Percentiles rank a stretch among this genome's conserved stretches.
phyloP scores from a whole-genome alignment of 352 stramenopile species.

The Phytopythium sindhum region DNA sequence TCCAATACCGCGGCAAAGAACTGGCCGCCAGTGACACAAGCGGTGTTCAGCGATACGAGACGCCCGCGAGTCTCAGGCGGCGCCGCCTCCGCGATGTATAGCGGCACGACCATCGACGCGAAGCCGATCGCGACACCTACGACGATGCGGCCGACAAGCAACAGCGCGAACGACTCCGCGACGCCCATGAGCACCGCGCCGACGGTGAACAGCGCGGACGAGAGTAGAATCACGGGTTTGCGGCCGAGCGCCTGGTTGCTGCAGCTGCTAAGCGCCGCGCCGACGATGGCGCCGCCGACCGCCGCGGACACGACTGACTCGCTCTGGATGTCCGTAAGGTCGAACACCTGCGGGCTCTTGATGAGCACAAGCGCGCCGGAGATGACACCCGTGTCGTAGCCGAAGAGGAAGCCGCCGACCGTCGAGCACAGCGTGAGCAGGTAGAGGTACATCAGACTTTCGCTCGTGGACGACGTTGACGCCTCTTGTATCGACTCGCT shows the following conservation, averaged over 20 bases:
- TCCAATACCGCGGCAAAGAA: constrained; percentile 76
- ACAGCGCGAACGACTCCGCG: constrained; percentile 38
- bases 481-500: background rate
- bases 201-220: constrained; percentile 58
- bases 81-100: constrained; percentile 79
- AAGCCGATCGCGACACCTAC: constrained; percentile 66
- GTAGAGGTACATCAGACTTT: constrained; percentile 36
- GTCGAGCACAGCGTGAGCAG: constrained; percentile 68
- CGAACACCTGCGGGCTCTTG: constrained; percentile 56
- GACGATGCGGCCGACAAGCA: constrained; percentile 55
- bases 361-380: constrained; percentile 72
- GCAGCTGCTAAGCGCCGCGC: constrained; percentile 49
- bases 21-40: constrained; percentile 69
- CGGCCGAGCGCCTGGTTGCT: constrained; percentile 61
- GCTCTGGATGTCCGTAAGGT: constrained; percentile 53
- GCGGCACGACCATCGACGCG: constrained; percentile 72
- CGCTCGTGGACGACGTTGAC: background rate
- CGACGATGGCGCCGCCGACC: constrained; percentile 67
- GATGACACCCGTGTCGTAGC: constrained; percentile 83
- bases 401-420: constrained; percentile 77
- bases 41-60: constrained; percentile 77
- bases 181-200: constrained; percentile 59
- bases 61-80: constrained; percentile 57
- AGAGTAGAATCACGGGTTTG: constrained; percentile 58
- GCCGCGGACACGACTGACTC: constrained; percentile 69